phyloP scores from a whole-genome alignment of 164 flowering plant genomes.

The Magnolia officinalis region DNA sequence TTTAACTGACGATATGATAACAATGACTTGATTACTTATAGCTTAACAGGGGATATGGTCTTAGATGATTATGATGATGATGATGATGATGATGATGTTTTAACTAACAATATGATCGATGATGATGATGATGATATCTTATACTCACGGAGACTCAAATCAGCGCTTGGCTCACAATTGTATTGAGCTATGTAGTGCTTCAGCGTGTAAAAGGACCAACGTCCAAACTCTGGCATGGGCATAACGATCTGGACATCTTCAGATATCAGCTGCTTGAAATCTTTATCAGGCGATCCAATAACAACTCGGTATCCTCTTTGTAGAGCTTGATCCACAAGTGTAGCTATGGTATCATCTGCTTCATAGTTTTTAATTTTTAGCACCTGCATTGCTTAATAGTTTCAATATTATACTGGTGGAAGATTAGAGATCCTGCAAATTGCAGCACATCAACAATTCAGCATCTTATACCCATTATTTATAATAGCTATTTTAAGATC shows the following conservation, averaged over 20 bases:
- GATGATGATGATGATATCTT: not conserved
- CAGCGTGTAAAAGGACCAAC: constrained; percentile 93
- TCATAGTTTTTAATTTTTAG: constrained; percentile 65
- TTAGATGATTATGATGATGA: no score
- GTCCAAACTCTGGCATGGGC: constrained; percentile 65
- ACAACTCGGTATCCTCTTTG: constrained; percentile 57
- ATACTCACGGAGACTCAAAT: constrained; percentile 81
- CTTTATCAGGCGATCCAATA: constrained; percentile 96
- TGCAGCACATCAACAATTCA: constrained; percentile 7
- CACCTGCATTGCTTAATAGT: constrained; percentile 41
- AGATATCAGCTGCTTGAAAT: constrained; percentile 91
- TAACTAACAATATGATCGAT: no score
- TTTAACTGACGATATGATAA: no score
- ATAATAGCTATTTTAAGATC: not conserved
- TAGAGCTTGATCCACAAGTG: constrained; percentile 66
- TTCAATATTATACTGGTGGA: constrained; percentile 14
- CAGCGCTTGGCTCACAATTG: constrained; percentile 72
- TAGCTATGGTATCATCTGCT: constrained; percentile 97
- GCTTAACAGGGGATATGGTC: no score
- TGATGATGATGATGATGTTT: no score
- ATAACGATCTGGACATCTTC: constrained; percentile 88
- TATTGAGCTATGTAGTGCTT: constrained; percentile 82
- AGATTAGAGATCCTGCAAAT: constrained; percentile 7
- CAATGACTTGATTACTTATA: no score
- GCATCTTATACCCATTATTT: not conserved